Base-by-base conservation (phyloP, 2,329 filamentous ascomycete genomes). In the Neofusicoccum ribis region DNA sequence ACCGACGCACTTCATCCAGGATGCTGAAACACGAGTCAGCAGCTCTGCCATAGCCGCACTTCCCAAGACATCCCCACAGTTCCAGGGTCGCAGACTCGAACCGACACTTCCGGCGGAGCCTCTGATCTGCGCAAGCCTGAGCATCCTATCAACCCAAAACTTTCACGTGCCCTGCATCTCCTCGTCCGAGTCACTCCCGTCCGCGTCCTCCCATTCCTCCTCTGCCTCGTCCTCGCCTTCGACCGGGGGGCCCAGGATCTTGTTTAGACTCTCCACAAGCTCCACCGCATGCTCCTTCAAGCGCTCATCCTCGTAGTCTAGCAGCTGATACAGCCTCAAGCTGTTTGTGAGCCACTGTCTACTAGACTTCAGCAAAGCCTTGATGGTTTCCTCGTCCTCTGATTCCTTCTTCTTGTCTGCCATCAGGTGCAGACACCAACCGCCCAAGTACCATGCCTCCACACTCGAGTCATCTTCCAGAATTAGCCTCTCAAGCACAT, bases 391-490 rank as follows among this genome's bases (percentile, higher is more conserved):
- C 4, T 75, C 72, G 62, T 67, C 51, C 14, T 66, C 65, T 39
- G 78, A 76, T 68, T 78, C 78, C 71, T 83, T 86, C 72, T 87
- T 81, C 82, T 89, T 91, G 76, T 91, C 86, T 11, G 90, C 91
- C 68, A 91, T 82, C 66, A 97, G 85, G 75, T 92, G 92, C 70
- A 96, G 84, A 71, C 92, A 93, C 91, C 94, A 98, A 3, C 95
- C 96, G 49, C 95, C 95, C 5, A 99, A 84, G 79, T 99, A 99
- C 93, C 93, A 97, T 17, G 92, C 91, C 79, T 99, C 95, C 20
- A 99, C 91, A 76, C 94, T 97, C 73, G 91, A 86, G 74, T 99
- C 96, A 70, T 99, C 94, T 75, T 99, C 95, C 41, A 86, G 83
- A 44, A 96, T 87, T 62, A 99, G 82, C 63, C 92, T 84, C 75